A percentile compares a stretch with the other conserved stretches of the same genome.
Conservation (phyloP, 2,329 filamentous ascomycete species). For the Diaporthe destruens region DNA sequence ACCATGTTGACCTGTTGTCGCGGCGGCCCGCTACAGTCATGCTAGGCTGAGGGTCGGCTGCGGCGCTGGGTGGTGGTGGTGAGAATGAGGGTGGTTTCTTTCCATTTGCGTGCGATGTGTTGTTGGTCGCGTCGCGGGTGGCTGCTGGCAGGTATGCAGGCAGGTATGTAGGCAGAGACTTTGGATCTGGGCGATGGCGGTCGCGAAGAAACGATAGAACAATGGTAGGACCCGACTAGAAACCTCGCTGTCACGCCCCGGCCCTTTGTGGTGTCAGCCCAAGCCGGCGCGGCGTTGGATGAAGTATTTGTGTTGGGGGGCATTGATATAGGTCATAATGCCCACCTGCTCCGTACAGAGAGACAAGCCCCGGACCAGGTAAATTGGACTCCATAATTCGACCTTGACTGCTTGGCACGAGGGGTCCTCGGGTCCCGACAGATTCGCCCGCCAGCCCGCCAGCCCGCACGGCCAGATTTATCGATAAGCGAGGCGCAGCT, state of each 20-base stretch:
- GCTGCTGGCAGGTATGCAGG: not conserved
- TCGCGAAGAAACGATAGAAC: not conserved
- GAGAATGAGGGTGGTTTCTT: not conserved
- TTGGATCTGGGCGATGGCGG: not conserved
- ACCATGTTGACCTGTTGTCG: slow-evolving; percentile 61
- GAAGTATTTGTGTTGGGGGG: slow-evolving; percentile 16
- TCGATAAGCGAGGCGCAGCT: slow-evolving; percentile 35
- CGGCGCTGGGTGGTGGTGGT: slow-evolving; percentile 2
- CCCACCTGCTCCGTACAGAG: not conserved
- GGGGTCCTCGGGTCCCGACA: slow-evolving; percentile 36
- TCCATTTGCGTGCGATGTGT: slow-evolving; percentile 20
- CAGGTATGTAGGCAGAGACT: not conserved
- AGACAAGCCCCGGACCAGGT: slow-evolving; percentile 9
- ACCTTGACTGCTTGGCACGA: slow-evolving; percentile 16
- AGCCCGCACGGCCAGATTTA: slow-evolving; percentile 16
- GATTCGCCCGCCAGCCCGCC: slow-evolving; percentile 2
- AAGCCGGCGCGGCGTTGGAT: not conserved
- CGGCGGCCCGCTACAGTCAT: slow-evolving; percentile 42
- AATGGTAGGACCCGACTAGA: not conserved
- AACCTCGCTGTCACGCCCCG: not conserved
- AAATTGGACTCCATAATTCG: slow-evolving; percentile 32
- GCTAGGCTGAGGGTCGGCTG: slow-evolving; percentile 16
- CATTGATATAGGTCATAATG: slow-evolving; percentile 26
- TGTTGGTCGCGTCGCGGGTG: slow-evolving; percentile 19
- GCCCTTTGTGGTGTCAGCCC: not conserved